Conservation (phyloP, 2,329 filamentous ascomycete species). For the Blumeria hordei region DNA sequence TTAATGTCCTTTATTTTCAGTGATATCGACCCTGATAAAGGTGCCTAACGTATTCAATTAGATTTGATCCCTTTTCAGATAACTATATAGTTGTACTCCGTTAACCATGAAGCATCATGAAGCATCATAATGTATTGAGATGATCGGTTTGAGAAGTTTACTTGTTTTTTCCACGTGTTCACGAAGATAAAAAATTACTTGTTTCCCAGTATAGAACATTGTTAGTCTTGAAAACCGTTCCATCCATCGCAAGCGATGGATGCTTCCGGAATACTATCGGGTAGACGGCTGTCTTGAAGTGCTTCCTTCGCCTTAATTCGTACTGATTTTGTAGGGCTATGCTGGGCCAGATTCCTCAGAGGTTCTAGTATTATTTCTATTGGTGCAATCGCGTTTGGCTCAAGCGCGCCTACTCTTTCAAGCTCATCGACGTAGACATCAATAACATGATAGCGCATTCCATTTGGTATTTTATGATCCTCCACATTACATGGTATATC, state of each 20-base stretch:
- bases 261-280: conserved; percentile 26
- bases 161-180: no score
- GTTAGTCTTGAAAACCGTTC: conserved; percentile 15
- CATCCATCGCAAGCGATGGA: conserved; percentile 16
- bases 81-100: no score
- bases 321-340: conserved; percentile 45
- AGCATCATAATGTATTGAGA: no score
- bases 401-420: conserved; percentile 38
- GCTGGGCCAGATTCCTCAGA: conserved; percentile 19
- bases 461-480: conserved; percentile 41
- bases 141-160: no score
- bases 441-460: conserved; percentile 62
- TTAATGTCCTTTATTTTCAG: no score
- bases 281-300: conserved; percentile 49
- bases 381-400: conserved; percentile 16
- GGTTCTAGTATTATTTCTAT: conserved; percentile 19
- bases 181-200: neutral
- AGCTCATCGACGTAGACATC: conserved; percentile 87
- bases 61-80: no score
- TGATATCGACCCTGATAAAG: no score
- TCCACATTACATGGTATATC: conserved; percentile 20
- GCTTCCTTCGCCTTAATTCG: conserved; percentile 44
- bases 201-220: neutral
- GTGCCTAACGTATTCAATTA: no score
- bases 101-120: no score